A percentile compares a stretch with the other conserved stretches of the same genome.
These are phyloP conservation scores for Colletotrichum ledebouriae DNA, from an alignment of 2,329 filamentous ascomycete species.

Conservation along the genomic window DNA sequence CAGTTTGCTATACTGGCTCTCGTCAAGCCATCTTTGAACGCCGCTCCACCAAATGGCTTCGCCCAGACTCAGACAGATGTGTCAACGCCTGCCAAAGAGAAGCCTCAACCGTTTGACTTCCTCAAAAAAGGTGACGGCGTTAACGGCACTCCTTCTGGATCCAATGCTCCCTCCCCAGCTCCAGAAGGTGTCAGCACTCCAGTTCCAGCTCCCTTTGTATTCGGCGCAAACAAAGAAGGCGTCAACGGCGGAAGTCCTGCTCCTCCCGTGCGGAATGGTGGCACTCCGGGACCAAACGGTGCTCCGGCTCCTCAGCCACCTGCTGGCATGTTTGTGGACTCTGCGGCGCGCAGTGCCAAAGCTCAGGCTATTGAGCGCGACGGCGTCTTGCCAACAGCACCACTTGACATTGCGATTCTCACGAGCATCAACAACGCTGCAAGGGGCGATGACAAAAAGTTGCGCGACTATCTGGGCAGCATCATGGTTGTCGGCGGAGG, in stretches of 20 bases:
- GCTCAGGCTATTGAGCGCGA: constrained; percentile 79
- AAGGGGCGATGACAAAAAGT: constrained; percentile 90
- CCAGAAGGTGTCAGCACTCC: constrained; percentile 83
- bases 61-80: constrained; percentile 60
- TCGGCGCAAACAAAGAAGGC: constrained; percentile 62
- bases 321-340: constrained; percentile 64
- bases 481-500: constrained; percentile 94
- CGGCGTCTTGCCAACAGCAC: constrained; percentile 82
- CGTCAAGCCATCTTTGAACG: constrained; percentile 70
- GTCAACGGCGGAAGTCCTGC: constrained; percentile 66
- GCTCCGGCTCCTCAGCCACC: constrained; percentile 52
- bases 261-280: constrained; percentile 63
- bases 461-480: constrained; percentile 87
- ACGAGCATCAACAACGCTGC: constrained; percentile 90
- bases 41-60: constrained; percentile 59
- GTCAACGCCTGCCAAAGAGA: constrained; percentile 73
- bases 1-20: constrained; percentile 77
- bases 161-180: constrained; percentile 87
- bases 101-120: constrained; percentile 76
- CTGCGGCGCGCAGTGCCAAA: constrained; percentile 64
- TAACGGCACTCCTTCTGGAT: constrained; percentile 85
- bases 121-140: constrained; percentile 75
- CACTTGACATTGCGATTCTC: constrained; percentile 90
- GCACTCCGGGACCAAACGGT: constrained; percentile 56
- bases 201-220: constrained; percentile 67